Conservation (phyloP, 2,329 filamentous ascomycete species). For the Penicillium sclerotiorum region DNA sequence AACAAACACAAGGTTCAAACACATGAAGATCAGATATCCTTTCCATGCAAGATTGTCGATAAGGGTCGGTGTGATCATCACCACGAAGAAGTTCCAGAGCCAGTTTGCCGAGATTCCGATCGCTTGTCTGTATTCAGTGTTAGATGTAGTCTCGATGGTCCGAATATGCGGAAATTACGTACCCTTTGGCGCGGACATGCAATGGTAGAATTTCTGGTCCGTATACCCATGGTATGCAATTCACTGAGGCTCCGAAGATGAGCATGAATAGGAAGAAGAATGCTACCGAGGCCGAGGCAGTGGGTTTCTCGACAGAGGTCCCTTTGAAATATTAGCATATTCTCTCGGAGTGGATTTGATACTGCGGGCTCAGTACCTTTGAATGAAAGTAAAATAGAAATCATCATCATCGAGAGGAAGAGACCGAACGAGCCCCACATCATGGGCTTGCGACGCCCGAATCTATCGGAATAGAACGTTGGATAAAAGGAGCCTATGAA, state of each 20-base stretch:
- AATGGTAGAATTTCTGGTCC: conserved; percentile 55
- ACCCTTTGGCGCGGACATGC: conserved; percentile 54
- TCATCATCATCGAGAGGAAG: conserved; percentile 46
- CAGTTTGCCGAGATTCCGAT: conserved; percentile 55
- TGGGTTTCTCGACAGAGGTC: conserved; percentile 39
- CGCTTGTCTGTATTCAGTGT: conserved; percentile 33
- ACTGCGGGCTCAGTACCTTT: conserved; percentile 29
- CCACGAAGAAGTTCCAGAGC: conserved; percentile 54
- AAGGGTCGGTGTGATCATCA: conserved; percentile 39
- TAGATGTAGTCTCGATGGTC: neutral
- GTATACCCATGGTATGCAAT: conserved; percentile 56
- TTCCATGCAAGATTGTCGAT: conserved; percentile 38
- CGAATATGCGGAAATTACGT: conserved; percentile 14
- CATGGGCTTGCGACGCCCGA: conserved; percentile 44
- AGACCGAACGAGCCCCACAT: conserved; percentile 39
- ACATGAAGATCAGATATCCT: conserved; percentile 41
- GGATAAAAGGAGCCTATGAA: conserved; percentile 46
- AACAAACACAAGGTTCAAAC: conserved; percentile 36
- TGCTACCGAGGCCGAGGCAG: conserved; percentile 50
- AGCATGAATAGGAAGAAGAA: conserved; percentile 54
- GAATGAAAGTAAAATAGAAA: conserved; percentile 48
- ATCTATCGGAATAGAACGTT: conserved; percentile 49
- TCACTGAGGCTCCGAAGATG: conserved; percentile 48
- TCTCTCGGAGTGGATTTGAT: neutral
- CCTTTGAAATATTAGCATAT: conserved; percentile 12